phyloP scores from a whole-genome alignment of 352 stramenopile species.

The Phytophthora europaea region DNA sequence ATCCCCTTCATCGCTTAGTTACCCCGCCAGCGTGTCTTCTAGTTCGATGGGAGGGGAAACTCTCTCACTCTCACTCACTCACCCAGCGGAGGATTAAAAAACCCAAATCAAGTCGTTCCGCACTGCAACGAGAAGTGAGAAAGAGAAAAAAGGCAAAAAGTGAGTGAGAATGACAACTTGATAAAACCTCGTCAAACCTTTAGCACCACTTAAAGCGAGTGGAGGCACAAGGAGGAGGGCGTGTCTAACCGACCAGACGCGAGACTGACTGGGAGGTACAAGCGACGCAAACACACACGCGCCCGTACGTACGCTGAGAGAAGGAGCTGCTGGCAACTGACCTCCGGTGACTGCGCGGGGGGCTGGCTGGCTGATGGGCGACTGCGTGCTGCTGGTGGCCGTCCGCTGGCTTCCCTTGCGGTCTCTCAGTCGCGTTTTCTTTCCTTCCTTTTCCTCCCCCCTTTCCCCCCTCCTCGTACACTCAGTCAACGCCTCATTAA shows the following conservation, averaged over 20 bases:
- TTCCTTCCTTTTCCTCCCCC: constrained; percentile 39
- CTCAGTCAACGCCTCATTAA: not conserved
- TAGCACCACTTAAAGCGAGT: not conserved
- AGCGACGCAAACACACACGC: not conserved
- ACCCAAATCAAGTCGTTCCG: constrained; percentile 19
- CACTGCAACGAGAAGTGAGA: not conserved
- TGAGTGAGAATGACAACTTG: not conserved
- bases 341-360: constrained; percentile 23
- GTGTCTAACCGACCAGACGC: not conserved
- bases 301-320: constrained; percentile 31
- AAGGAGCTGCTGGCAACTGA: constrained; percentile 11
- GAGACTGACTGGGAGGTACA: not conserved
- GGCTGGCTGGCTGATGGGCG: constrained; percentile 18
- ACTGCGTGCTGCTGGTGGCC: constrained; percentile 19
- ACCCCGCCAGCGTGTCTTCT: constrained; percentile 22
- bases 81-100: constrained; percentile 17
- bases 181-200: not conserved
- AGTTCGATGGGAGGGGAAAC: not conserved
- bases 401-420: constrained; percentile 30
- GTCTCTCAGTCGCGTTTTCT: constrained; percentile 43
- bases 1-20: constrained; percentile 88
- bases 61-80: constrained; percentile 6
- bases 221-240: not conserved
- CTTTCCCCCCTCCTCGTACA: constrained; percentile 1
- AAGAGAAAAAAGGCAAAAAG: constrained; percentile 14